Conservation (phyloP, 2,329 filamentous ascomycete species). For the Neoarthrinium moseri region DNA sequence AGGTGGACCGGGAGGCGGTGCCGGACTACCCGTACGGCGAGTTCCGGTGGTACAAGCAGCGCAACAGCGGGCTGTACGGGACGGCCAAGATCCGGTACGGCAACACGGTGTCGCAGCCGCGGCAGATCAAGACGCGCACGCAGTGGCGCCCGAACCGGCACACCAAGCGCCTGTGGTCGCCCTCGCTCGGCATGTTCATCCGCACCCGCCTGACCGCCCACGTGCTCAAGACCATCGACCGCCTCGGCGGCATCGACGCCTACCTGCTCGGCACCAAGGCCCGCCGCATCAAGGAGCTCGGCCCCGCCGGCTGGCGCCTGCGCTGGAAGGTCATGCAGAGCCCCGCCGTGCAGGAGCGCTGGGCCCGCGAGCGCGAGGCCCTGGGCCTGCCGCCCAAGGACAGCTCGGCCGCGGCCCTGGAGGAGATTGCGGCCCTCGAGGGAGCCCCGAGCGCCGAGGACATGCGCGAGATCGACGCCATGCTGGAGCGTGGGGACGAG, state of each 20-base stretch:
- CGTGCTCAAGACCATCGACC: constrained; percentile 74
- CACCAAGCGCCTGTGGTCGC: constrained; percentile 65
- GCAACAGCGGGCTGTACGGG: constrained; percentile 73
- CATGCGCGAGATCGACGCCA: constrained; percentile 39
- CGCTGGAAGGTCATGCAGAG: constrained; percentile 90
- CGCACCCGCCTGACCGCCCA: constrained; percentile 68
- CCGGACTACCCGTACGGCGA: constrained; percentile 73
- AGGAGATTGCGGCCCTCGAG: constrained; percentile 22
- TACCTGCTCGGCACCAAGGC: constrained; percentile 84
- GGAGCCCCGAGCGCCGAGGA: constrained; percentile 17
- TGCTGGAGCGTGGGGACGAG: constrained; percentile 39
- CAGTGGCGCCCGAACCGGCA: constrained; percentile 75
- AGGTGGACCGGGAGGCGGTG: constrained; percentile 39
- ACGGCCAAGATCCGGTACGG: constrained; percentile 71
- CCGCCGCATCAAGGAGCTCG: constrained; percentile 78
- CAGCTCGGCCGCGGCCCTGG: constrained; percentile 24
- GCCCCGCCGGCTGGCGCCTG: constrained; percentile 85
- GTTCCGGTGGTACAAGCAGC: constrained; percentile 73
- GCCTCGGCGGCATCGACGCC: constrained; percentile 84
- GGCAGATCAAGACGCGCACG: constrained; percentile 69
- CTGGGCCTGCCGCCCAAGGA: constrained; percentile 61
- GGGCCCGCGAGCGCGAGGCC: constrained; percentile 61
- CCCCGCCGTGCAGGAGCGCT: constrained; percentile 59
- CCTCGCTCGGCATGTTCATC: constrained; percentile 60
- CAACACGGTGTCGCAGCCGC: constrained; percentile 69